Percentiles rank a stretch among this genome's conserved stretches.
Conservation (phyloP, 805 yeast species). For the Pichia rugopelliculosa region DNA sequence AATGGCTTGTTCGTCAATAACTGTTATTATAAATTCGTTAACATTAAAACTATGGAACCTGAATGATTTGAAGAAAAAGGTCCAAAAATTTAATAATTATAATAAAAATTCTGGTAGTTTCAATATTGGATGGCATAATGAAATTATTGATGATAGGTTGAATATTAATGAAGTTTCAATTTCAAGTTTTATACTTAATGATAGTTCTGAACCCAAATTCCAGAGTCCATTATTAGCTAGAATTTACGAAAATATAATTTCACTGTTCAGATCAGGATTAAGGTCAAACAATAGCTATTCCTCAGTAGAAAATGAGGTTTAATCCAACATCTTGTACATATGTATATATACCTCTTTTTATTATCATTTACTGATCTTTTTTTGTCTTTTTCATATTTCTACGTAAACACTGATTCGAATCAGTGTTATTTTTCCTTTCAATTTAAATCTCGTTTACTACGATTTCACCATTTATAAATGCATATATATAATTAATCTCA, state of each 20-base stretch:
- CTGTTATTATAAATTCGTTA: conserved; percentile 79
- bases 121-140: conserved; percentile 12
- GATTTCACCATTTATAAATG: too few relatives aligned
- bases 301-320: neutral
- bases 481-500: too few relatives aligned
- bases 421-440: too few relatives aligned
- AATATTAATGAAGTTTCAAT: neutral
- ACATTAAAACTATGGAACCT: conserved; percentile 57
- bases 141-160: conserved; percentile 1
- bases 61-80: neutral
- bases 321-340: neutral
- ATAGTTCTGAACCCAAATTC: too few relatives aligned
- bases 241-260: neutral
- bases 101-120: neutral
- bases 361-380: neutral
- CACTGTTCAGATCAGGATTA: neutral
- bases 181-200: conserved; percentile 3
- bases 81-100: neutral
- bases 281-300: neutral
- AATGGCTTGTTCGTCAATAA: conserved; percentile 88
- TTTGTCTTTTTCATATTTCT: neutral
- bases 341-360: neutral
- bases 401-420: too few relatives aligned
- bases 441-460: too few relatives aligned
- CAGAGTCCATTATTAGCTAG: neutral